A percentile compares a stretch with the other conserved stretches of the same genome.
phyloP scores from a whole-genome alignment of 2,329 filamentous ascomycete species.

The Alternaria brassicicola region DNA sequence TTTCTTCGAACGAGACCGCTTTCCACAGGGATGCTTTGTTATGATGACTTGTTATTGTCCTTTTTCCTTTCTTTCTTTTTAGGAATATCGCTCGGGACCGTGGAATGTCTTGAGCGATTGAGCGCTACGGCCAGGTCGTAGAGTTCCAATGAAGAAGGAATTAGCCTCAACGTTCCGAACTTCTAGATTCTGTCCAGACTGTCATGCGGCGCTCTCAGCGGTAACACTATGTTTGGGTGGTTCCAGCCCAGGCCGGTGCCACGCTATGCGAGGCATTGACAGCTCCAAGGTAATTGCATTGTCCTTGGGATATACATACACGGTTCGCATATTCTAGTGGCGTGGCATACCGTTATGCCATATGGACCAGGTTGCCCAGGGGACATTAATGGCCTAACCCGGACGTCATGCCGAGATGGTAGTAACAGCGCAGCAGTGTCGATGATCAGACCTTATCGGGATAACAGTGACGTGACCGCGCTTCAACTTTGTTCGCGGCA shows the following conservation, averaged over 20 bases:
- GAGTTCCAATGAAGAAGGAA: background rate
- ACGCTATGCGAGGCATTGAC: background rate
- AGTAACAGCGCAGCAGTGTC: background rate
- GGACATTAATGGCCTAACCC: background rate
- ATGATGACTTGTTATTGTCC: background rate
- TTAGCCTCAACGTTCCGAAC: background rate
- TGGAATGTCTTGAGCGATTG: background rate
- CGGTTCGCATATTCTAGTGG: slow-evolving; percentile 7
- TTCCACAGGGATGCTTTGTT: too few species aligned
- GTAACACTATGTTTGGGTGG: background rate
- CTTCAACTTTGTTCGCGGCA: background rate
- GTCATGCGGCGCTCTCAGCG: slow-evolving; percentile 2
- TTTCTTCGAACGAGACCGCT: too few species aligned
- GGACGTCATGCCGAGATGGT: background rate
- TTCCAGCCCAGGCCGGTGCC: background rate
- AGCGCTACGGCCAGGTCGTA: background rate
- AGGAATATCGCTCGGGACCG: background rate
- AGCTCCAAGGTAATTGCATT: background rate
- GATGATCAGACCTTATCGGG: background rate
- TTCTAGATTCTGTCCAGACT: background rate
- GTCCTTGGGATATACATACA: background rate
- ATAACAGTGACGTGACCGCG: background rate
- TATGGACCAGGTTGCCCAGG: background rate
- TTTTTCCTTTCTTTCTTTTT: background rate
- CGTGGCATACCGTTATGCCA: background rate